Conservation (phyloP, 2,329 filamentous ascomycete species). For the Aspergillus aculeatinus region DNA sequence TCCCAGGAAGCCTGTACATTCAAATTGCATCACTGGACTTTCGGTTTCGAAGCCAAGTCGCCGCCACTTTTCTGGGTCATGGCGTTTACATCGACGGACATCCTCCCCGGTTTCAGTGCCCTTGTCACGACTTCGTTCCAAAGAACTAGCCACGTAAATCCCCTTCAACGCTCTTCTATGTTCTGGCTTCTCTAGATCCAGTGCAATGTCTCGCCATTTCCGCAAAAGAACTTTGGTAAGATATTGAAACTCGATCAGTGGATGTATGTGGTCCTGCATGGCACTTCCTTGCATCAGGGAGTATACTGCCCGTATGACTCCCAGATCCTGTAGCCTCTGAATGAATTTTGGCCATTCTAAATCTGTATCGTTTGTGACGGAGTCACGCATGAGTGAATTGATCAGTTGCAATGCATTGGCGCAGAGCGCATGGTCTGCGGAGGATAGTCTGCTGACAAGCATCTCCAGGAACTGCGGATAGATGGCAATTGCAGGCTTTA, state of each 20-base stretch:
- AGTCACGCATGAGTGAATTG: constrained; percentile 91
- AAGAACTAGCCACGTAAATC: constrained; percentile 74
- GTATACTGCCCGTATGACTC: constrained; percentile 88
- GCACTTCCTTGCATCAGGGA: constrained; percentile 91
- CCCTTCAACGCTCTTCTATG: constrained; percentile 84
- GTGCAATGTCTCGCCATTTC: constrained; percentile 81
- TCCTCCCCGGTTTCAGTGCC: constrained; percentile 38
- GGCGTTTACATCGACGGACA: constrained; percentile 63
- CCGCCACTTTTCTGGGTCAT: constrained; percentile 90
- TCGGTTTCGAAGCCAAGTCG: constrained; percentile 89
- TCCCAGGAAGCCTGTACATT: constrained; percentile 80
- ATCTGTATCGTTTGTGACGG: constrained; percentile 71
- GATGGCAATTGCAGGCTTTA: constrained; percentile 87
- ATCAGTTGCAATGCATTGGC: constrained; percentile 93
- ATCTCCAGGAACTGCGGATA: constrained; percentile 94
- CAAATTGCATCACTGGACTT: constrained; percentile 81
- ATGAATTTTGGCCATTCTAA: constrained; percentile 96
- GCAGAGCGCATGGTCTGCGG: constrained; percentile 91
- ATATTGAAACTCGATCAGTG: constrained; percentile 87
- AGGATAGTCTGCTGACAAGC: constrained; percentile 86
- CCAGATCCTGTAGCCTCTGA: constrained; percentile 87
- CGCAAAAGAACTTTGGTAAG: constrained; percentile 82
- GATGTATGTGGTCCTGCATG: constrained; percentile 84
- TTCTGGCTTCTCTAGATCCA: constrained; percentile 84
- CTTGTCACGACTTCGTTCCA: constrained; percentile 34